Evolutionary conservation across 2,329 filamentous ascomycete genomes (phyloP), one percentile per base, ranked within the genome.

Genomic region (Aspergillus brasiliensis): DNA sequence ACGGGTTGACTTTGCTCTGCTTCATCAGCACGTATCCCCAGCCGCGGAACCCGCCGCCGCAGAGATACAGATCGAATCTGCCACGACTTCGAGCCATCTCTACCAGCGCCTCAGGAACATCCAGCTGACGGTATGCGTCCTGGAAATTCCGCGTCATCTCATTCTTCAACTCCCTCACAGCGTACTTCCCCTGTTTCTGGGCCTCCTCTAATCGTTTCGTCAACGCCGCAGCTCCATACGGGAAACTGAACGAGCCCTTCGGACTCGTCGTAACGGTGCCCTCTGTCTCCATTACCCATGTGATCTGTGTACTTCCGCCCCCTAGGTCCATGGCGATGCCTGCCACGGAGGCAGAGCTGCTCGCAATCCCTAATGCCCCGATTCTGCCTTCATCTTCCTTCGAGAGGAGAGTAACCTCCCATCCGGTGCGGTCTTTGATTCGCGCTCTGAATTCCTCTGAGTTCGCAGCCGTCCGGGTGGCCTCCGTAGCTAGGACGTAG

Each of bases 1-100:
- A 97, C 0, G 91, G 91, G 56, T 84, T 80, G 46, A 91, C 84
- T 5, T 81, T 23, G 68, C 94, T 90, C 65, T 86, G 84, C 71
- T 90, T 88, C 89, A 96, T 93, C 55, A 97, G 82, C 70, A 96
- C 87, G 75, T 91, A 96, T 6, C 92, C 93, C 82, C 96, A 97
- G 15, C 93, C 93, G 37, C 93, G 83, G 72, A 97, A 96, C 0
- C 93, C 93, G 23, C 93, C 93, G 46, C 93, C 93, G 63, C 91
- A 96, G 59, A 97, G 86, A 73, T 93, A 97, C 8, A 97, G 81
- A 34, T 89, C 86, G 59, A 92, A 81, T 4, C 84, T 84, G 1
- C 79, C 80, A 1, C 79, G 67, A 7, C 74, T 68, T 27, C 78
- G 73, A 13, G 81, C 79, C 19, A 75, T 67, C 11, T 81, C 71